Evolutionary conservation across 106 monocot species (phyloP), one percentile per base, ranked within the genome.

Genomic region (Chionographis japonica): DNA sequence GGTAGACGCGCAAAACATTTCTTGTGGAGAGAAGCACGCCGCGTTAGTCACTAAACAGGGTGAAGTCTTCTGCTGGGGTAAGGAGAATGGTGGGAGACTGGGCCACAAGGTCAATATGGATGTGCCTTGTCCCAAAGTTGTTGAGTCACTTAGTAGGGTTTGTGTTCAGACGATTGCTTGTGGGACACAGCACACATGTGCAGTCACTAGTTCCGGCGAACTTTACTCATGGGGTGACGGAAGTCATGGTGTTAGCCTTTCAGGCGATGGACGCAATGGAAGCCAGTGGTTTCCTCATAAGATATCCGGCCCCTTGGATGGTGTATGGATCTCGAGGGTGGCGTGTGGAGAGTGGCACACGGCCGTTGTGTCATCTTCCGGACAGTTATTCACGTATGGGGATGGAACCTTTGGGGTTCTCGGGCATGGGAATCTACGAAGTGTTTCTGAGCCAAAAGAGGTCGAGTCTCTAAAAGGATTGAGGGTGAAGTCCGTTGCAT

Each of bases 371-470:
- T 77, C 88, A 1, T 74, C 70, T 5, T 58, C 70, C 3, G 88
- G 88, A 9, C 70, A 66, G 61, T 55, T 88, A 53, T 88, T 78
- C 74, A 88, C 88, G 50, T 88, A 74, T 57, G 88, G 88, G 20
- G 84, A 88, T 43, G 88, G 88, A 56, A 78, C 78, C 36, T 88
- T 84, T 64, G 88, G 88, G 20, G 84, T 84, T 63, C 84, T 88
- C 41, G 84, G 88, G 15, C 84, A 84, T 78, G 88, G 88, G 57
- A 67, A 88, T 73, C 42, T 53, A 14, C 58, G 75, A 54, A 78
- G 80, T 71, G 3, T 60, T 64, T 53, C 68, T 69, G 72, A 69
- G 56, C 86, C 86, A 20, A 86, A 86, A 74, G 65, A 83, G 70
- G 86, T 86, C 2, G 73, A 83, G 69, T 72, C 69, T 36, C 56